These are phyloP conservation scores for Salvia hispanica DNA, from an alignment of 257 asterid species.

Conservation along the genomic window DNA sequence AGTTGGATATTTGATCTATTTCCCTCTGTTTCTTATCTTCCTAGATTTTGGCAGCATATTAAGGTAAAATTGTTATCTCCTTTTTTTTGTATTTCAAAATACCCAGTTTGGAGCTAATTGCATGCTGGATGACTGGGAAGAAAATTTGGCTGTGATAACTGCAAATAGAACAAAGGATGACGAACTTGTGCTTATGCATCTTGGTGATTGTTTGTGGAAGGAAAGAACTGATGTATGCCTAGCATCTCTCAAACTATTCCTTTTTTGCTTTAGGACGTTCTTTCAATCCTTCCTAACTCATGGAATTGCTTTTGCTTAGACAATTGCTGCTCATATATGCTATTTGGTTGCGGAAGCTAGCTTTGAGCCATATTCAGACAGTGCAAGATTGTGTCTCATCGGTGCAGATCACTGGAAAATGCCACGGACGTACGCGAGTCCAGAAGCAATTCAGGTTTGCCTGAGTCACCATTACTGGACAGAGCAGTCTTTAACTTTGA, in stretches of 20 bases:
- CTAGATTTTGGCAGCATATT: neutral
- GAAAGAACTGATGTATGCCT: slow-evolving; percentile 87
- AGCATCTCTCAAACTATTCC: slow-evolving; percentile 1
- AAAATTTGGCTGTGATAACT: slow-evolving; percentile 89
- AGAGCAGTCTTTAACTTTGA: slow-evolving; percentile 22
- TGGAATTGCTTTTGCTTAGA: slow-evolving; percentile 45
- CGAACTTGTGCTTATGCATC: slow-evolving; percentile 91
- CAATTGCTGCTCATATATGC: slow-evolving; percentile 92
- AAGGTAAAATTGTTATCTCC: slow-evolving; percentile 19
- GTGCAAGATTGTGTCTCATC: slow-evolving; percentile 87
- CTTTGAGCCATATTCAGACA: slow-evolving; percentile 86
- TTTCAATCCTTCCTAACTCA: slow-evolving; percentile 16
- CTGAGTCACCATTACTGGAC: slow-evolving; percentile 26
- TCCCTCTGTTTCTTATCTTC: slow-evolving; percentile 9
- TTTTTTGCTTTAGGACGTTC: slow-evolving; percentile 27
- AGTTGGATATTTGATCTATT: slow-evolving; percentile 11
- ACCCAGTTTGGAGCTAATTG: slow-evolving; percentile 65
- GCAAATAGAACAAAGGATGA: slow-evolving; percentile 97
- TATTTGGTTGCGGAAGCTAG: slow-evolving; percentile 92
- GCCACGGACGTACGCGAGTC: slow-evolving; percentile 92
- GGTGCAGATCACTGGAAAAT: slow-evolving; percentile 96
- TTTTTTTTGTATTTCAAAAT: slow-evolving; percentile 18
- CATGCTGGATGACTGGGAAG: slow-evolving; percentile 97
- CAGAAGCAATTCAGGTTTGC: slow-evolving; percentile 96
- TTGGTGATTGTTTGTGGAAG: slow-evolving; percentile 97